Conservation (phyloP, 163 green algal species). For the Volvox carteri region DNA sequence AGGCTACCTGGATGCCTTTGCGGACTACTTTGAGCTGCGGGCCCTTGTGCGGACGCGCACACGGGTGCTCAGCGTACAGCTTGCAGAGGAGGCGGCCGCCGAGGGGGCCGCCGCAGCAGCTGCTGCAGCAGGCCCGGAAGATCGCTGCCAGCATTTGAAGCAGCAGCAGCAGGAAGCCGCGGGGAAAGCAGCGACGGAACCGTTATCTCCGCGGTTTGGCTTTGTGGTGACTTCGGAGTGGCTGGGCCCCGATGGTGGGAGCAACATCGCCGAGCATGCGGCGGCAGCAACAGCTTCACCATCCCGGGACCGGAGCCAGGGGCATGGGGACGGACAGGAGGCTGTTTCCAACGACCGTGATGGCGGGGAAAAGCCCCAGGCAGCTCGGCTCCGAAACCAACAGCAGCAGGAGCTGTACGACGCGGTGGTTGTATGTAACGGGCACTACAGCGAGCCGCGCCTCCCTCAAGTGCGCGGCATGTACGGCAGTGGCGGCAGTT, state of each 20-base stretch:
- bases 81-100: not conserved
- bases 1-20: conserved; percentile 84
- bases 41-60: conserved; percentile 68
- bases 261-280: too few species aligned
- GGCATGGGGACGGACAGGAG: too few species aligned
- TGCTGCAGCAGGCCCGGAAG: not conserved
- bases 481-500: not conserved
- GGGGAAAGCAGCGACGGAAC: too few species aligned
- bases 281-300: not conserved
- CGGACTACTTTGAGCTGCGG: conserved; percentile 74
- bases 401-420: conserved; percentile 78
- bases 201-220: not conserved
- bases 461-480: conserved; percentile 77
- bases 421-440: conserved; percentile 87
- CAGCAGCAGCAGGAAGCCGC: too few species aligned
- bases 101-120: not conserved
- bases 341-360: too few species aligned
- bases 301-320: too few species aligned
- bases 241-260: too few species aligned
- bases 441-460: conserved; percentile 88
- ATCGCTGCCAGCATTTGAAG: not conserved
- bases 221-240: conserved; percentile 25
- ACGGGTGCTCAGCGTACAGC: conserved; percentile 59
- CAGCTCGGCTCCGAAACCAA: too few species aligned
- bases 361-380: too few species aligned